Percentiles rank a stretch among this genome's conserved stretches.
These are phyloP conservation scores for Camellia oleifera DNA, from an alignment of 179 eudicot genomes.

Conservation along the genomic window DNA sequence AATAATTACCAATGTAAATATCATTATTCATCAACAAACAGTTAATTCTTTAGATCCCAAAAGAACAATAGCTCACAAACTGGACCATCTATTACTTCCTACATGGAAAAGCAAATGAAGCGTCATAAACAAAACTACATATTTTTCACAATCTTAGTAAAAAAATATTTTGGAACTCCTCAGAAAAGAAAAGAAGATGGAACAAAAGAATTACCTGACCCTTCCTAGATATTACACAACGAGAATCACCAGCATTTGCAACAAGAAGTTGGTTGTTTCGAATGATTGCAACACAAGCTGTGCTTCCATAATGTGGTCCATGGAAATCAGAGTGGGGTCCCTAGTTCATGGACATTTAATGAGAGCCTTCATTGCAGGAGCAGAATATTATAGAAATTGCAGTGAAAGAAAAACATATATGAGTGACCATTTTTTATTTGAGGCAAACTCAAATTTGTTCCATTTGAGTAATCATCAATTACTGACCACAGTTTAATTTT, in stretches of 20 bases:
- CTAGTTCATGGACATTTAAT: conserved; percentile 28
- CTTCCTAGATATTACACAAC: conserved; percentile 71
- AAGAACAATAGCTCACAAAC: not conserved
- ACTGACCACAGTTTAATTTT: no score
- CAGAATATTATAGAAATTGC: not conserved
- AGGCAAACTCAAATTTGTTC: no score
- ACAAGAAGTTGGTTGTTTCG: conserved; percentile 53
- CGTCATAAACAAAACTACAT: not conserved
- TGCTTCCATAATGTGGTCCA: conserved; percentile 68
- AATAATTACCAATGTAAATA: not conserved
- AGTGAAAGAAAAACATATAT: not conserved
- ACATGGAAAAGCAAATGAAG: not conserved
- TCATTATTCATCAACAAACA: conserved; percentile 1
- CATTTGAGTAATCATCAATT: no score
- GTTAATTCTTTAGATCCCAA: not conserved
- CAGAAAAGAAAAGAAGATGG: not conserved
- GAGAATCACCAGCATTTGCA: conserved; percentile 96
- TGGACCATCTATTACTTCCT: not conserved
- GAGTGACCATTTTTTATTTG: not conserved
- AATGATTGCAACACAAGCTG: conserved; percentile 73
- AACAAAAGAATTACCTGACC: conserved; percentile 53
- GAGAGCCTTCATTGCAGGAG: not conserved
- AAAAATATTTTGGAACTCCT: not conserved
- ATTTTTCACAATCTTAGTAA: not conserved
- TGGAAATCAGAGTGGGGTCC: conserved; percentile 40